A percentile compares a stretch with the other conserved stretches of the same genome.
phyloP scores from a whole-genome alignment of 2,329 filamentous ascomycete genomes.

The Talaromyces pinophilus region DNA sequence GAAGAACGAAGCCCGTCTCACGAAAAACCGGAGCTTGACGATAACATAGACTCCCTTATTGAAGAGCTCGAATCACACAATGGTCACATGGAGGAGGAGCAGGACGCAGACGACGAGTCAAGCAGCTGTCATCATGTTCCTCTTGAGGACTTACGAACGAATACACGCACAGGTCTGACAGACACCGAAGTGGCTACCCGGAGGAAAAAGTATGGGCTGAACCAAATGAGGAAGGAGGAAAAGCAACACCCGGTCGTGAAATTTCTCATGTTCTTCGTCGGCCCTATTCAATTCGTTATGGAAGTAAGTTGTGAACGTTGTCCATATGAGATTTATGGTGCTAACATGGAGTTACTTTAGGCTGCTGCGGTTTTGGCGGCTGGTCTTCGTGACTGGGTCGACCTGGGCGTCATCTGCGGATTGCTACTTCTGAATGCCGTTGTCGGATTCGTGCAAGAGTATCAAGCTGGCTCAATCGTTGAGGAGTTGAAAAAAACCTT shows the following conservation, averaged over 20 bases:
- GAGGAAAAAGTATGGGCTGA: conserved; percentile 75
- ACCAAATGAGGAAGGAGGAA: conserved; percentile 82
- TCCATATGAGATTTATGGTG: not conserved
- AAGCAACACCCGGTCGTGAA: conserved; percentile 83
- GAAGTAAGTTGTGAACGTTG: conserved; percentile 59
- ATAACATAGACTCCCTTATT: conserved; percentile 83
- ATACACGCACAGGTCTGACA: conserved; percentile 71
- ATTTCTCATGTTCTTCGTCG: conserved; percentile 79
- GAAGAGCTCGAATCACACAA: conserved; percentile 84
- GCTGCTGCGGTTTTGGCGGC: conserved; percentile 77
- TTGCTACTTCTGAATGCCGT: conserved; percentile 79
- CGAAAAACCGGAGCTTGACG: conserved; percentile 67
- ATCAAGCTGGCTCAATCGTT: conserved; percentile 85
- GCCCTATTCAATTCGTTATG: conserved; percentile 93
- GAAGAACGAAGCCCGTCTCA: not conserved
- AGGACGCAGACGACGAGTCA: conserved; percentile 56
- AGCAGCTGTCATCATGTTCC: conserved; percentile 62
- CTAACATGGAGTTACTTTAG: conserved; percentile 41
- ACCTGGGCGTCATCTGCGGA: conserved; percentile 87
- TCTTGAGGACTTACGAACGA: conserved; percentile 76
- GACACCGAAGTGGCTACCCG: conserved; percentile 65
- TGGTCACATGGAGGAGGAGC: conserved; percentile 65
- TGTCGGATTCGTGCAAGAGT: conserved; percentile 88
- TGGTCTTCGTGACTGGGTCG: conserved; percentile 85
- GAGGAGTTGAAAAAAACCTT: conserved; percentile 89